A percentile compares a stretch with the other conserved stretches of the same genome.
Conservation (phyloP, 305 asterid genomes). For the Striga hermonthica region DNA sequence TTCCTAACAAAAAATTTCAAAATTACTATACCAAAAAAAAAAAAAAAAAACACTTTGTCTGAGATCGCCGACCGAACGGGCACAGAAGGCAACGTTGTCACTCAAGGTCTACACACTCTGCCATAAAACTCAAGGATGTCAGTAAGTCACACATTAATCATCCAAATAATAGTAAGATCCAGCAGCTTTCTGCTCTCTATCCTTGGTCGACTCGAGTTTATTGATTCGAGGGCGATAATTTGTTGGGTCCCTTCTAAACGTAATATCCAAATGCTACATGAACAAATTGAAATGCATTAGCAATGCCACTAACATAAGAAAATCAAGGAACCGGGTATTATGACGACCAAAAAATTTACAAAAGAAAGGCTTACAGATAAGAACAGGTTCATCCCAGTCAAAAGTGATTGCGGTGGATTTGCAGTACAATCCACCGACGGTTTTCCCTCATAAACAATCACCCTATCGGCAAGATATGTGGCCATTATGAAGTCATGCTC, state of each 20-base stretch:
- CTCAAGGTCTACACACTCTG: no score
- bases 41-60: no score
- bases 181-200: constrained; percentile 85
- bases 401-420: constrained; percentile 85
- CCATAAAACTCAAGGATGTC: no score
- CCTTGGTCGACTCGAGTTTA: constrained; percentile 86
- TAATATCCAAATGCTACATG: constrained; percentile 86
- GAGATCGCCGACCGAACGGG: no score
- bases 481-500: constrained; percentile 99
- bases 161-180: constrained; percentile 89
- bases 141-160: constrained; percentile 35
- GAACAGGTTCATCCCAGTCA: constrained; percentile 96
- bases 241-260: constrained; percentile 93
- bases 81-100: no score
- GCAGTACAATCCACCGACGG: constrained; percentile 89
- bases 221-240: constrained; percentile 88
- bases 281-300: constrained; percentile 24
- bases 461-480: constrained; percentile 95
- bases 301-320: not conserved
- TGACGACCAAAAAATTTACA: not conserved
- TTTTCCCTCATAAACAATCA: constrained; percentile 81
- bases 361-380: constrained; percentile 62
- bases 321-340: not conserved
- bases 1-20: no score
- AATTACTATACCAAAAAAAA: no score